A percentile compares a stretch with the other conserved stretches of the same genome.
Evolutionary conservation across 1,139 yeast species (phyloP).

Genomic region (Geotrichum histeridarum): DNA sequence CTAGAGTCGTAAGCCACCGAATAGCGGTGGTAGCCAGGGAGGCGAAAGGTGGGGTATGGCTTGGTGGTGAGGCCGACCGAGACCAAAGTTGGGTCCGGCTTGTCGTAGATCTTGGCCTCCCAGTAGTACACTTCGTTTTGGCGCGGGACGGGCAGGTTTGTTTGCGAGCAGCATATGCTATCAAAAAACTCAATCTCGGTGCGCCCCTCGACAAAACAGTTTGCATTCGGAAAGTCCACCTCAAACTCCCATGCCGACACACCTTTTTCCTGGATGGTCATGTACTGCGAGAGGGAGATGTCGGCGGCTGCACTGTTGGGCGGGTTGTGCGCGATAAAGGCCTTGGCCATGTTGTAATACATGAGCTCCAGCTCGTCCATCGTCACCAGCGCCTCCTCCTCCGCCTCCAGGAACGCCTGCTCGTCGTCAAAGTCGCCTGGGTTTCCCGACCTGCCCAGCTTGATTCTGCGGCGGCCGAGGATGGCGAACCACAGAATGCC

Average conservation of each 20-base stretch:
- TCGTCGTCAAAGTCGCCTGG: conserved; percentile 63
- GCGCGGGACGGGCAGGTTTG: conserved; percentile 83
- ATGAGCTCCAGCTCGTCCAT: conserved; percentile 48
- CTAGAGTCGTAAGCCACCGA: conserved; percentile 85
- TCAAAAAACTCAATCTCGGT: conserved; percentile 72
- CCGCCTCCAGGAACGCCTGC: conserved; percentile 58
- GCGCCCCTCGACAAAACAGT: conserved; percentile 63
- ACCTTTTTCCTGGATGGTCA: conserved; percentile 82
- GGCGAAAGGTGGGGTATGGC: conserved; percentile 83
- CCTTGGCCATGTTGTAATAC: conserved; percentile 54
- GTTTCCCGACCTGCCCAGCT: conserved; percentile 40
- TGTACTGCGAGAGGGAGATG: conserved; percentile 44
- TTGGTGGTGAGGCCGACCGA: conserved; percentile 78
- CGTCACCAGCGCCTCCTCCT: conserved; percentile 64
- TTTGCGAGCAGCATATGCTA: conserved; percentile 67
- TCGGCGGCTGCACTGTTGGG: conserved; percentile 42
- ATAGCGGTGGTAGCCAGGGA: conserved; percentile 80
- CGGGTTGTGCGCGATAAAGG: conserved; percentile 42
- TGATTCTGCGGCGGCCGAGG: conserved; percentile 34
- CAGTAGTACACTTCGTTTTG: conserved; percentile 85
- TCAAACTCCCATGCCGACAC: conserved; percentile 89
- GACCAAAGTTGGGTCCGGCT: conserved; percentile 50
- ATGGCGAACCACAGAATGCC: conserved; percentile 36
- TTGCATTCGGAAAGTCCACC: conserved; percentile 52
- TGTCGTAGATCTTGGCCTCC: conserved; percentile 73